Evolutionary conservation across 1,284 basidiomycete species (phyloP), one percentile per base, ranked within the genome.

Genomic region (Taiwanofungus camphoratus): DNA sequence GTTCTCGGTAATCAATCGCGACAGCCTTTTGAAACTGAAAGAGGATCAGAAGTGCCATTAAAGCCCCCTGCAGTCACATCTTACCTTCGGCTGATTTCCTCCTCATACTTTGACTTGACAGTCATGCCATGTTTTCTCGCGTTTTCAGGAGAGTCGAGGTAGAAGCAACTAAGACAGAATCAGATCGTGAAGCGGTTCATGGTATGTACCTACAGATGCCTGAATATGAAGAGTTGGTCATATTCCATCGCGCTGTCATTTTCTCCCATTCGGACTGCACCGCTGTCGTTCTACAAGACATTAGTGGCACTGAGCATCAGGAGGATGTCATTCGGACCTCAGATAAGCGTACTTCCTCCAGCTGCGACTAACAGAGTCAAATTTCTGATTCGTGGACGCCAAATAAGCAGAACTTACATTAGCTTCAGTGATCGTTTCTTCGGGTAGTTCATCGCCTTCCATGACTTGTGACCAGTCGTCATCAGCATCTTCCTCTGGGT

Each of bases 81-180:
- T 52, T 48, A 83, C 87, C 71, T 75, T 49, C 72, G 55, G 15
- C 59, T 62, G 31, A 82, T 73, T 0, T 68, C 68, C 8, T 66
- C 60, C 48, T 79, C 77, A 30, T 76, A 58, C 56, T 76, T 80
- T n/a, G 70, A 62, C 44, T 76, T 78, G 5, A 76, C 63, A 2
- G 53, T 33, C 67, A 95, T 77, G 0, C 70, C 76, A 50, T 90
- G 74, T 53, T 68, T 65, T 5, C 59, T 61, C 1, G 91, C 90
- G 55, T 92, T 92, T 7, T 69, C 69, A 0, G 80, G 74, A 2
- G 87, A 79, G 62, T 95, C 92, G 29, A 96, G 70, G 63, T 95
- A 96, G 65, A 94, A 93, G 52, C 79, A 82, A 45, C 87, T 90
- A 46, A 8, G 19, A 36, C 18, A 41, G 13, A 38, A 19, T 35